Percentiles rank a stretch among this genome's conserved stretches.
Evolutionary conservation across 1,284 basidiomycete genomes (phyloP).

Genomic region (Apiotrichum akiyoshidainum): DNA sequence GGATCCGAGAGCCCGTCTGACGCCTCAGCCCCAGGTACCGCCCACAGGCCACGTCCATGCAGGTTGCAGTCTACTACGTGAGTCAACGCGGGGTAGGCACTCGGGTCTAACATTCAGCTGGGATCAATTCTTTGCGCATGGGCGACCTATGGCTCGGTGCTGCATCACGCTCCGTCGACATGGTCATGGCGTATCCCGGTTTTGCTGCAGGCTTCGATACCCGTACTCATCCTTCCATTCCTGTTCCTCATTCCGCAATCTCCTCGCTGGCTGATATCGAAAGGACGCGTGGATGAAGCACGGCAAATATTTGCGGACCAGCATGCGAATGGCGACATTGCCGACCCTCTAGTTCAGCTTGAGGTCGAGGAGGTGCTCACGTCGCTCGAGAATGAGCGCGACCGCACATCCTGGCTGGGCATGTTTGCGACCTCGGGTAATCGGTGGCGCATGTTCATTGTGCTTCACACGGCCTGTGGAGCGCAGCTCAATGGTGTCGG

Average conservation of each 20-base stretch:
- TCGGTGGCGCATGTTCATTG: constrained; percentile 50
- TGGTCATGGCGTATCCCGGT: constrained; percentile 57
- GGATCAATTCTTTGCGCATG: constrained; percentile 54
- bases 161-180: constrained; percentile 3
- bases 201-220: constrained; percentile 55
- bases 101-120: constrained; percentile 51
- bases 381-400: constrained; percentile 21
- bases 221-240: not conserved
- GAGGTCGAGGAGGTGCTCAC: constrained; percentile 27
- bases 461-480: not conserved
- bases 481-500: constrained; percentile 2
- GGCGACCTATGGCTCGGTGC: constrained; percentile 22
- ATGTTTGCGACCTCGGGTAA: constrained; percentile 33
- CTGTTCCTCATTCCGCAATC: constrained; percentile 35
- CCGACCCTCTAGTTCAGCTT: constrained; percentile 16
- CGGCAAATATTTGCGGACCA: constrained; percentile 32
- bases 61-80: constrained; percentile 20
- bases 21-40: not conserved
- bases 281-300: constrained; percentile 40
- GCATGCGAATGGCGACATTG: constrained; percentile 26
- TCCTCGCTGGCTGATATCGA: constrained; percentile 48
- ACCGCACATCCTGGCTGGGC: constrained; percentile 39
- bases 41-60: not conserved
- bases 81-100: not conserved
- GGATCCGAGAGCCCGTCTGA: no score